Percentiles rank a stretch among this genome's conserved stretches.
Evolutionary conservation across 2,329 filamentous ascomycete species (phyloP).

Genomic region (Hypoxylon sp.): DNA sequence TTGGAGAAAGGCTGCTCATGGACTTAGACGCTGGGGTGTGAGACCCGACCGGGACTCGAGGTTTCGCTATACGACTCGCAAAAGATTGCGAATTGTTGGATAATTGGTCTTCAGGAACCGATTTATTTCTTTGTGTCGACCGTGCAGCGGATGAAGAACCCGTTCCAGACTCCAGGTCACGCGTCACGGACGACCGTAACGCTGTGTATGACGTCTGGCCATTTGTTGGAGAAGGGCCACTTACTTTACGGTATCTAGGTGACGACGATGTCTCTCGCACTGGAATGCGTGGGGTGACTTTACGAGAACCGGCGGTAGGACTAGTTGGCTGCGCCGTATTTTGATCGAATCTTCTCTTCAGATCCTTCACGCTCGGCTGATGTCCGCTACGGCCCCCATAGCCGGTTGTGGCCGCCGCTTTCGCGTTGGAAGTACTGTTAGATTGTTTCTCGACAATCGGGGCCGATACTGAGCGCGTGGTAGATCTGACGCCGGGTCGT

Average conservation of each 20-base stretch:
- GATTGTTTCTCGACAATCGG: slow-evolving; percentile 58
- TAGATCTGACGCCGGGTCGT: slow-evolving; percentile 53
- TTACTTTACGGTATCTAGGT: slow-evolving; percentile 46
- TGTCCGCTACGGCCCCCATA: slow-evolving; percentile 44
- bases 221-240: slow-evolving; percentile 41
- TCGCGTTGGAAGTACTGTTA: slow-evolving; percentile 44
- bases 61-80: slow-evolving; percentile 66
- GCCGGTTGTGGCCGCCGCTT: slow-evolving; percentile 43
- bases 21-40: slow-evolving; percentile 54
- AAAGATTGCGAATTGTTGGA: slow-evolving; percentile 66
- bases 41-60: slow-evolving; percentile 51
- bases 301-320: slow-evolving; percentile 47
- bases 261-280: slow-evolving; percentile 49
- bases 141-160: slow-evolving; percentile 44
- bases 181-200: slow-evolving; percentile 50
- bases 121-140: slow-evolving; percentile 56
- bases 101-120: slow-evolving; percentile 59
- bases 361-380: slow-evolving; percentile 79
- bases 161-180: slow-evolving; percentile 45
- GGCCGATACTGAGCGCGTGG: slow-evolving; percentile 64
- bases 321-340: slow-evolving; percentile 50
- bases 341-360: slow-evolving; percentile 81
- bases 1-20: slow-evolving; percentile 52
- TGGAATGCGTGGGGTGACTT: slow-evolving; percentile 47
- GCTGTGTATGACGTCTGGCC: slow-evolving; percentile 53